Evolutionary conservation across 1,139 yeast species (phyloP).

Genomic region (Debaryomyces sp.): DNA sequence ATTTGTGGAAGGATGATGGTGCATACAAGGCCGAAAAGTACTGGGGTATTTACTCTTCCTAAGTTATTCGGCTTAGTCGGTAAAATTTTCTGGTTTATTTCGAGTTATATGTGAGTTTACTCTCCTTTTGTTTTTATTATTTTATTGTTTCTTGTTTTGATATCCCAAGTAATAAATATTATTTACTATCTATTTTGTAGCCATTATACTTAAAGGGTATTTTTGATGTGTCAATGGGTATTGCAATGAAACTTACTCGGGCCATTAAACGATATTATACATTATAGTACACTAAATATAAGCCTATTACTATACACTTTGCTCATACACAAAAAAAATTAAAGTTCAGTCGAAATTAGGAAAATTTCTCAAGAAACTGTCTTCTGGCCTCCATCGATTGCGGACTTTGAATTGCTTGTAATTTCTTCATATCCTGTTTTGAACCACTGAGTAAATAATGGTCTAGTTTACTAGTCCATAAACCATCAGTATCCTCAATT

Average conservation of each 20-base stretch:
- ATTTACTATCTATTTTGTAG: neutral
- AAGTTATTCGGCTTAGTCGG: conserved; percentile 9
- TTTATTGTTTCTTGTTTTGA: conserved; percentile 6
- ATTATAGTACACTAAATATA: conserved; percentile 6
- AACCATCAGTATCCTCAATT: conserved; percentile 21
- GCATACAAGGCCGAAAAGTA: conserved; percentile 70
- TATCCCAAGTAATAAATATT: conserved; percentile 6
- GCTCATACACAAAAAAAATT: neutral
- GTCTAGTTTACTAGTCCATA: conserved; percentile 26
- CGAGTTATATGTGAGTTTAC: neutral
- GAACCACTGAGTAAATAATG: conserved; percentile 2
- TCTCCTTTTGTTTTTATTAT: conserved; percentile 3
- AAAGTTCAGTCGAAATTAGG: neutral
- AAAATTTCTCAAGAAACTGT: conserved; percentile 20
- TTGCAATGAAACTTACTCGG: neutral
- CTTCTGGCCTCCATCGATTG: conserved; percentile 23
- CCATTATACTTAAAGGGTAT: neutral
- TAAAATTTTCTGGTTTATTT: neutral
- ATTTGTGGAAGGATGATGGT: conserved; percentile 81
- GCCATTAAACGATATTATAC: conserved; percentile 1
- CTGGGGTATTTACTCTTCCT: conserved; percentile 68
- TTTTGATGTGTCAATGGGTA: neutral
- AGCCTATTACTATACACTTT: conserved; percentile 1
- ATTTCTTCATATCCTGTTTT: conserved; percentile 9
- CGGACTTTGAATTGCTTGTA: conserved; percentile 24